Evolutionary conservation across 805 yeast genomes (phyloP).

Genomic region (Metschnikowia kunwiensis): DNA sequence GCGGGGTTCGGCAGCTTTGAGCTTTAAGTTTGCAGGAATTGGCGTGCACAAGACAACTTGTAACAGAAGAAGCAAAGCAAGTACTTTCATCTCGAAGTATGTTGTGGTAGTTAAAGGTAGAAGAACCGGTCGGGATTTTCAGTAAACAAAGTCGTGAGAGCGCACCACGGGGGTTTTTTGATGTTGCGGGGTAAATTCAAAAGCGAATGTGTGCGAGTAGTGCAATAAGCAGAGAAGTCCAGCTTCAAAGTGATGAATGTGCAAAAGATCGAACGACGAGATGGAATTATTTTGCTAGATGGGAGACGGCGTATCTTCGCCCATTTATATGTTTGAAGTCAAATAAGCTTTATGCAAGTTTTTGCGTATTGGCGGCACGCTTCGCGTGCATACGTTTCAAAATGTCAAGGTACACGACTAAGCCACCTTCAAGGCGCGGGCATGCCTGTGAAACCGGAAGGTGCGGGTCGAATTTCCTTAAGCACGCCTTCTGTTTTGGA

Average conservation of each 20-base stretch:
- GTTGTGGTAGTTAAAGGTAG: too few relatives aligned
- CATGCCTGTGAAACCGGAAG: slow-evolving; percentile 3
- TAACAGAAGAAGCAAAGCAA: slow-evolving; percentile 3
- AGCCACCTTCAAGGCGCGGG: slow-evolving; percentile 4
- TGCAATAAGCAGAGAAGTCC: slow-evolving; percentile 1
- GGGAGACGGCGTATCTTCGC: not conserved
- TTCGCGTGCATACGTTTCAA: slow-evolving; percentile 7
- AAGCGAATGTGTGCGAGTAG: too few relatives aligned
- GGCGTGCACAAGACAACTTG: slow-evolving; percentile 24
- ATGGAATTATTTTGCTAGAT: not conserved
- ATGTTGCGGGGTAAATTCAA: too few relatives aligned
- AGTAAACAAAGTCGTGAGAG: too few relatives aligned
- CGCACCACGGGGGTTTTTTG: too few relatives aligned
- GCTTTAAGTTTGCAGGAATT: slow-evolving; percentile 27
- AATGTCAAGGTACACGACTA: slow-evolving; percentile 1
- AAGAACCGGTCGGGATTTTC: too few relatives aligned
- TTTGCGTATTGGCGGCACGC: slow-evolving; percentile 2
- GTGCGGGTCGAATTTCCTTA: too few relatives aligned
- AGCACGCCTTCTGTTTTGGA: too few relatives aligned
- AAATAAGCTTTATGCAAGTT: not conserved
- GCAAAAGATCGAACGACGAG: not conserved
- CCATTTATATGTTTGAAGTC: slow-evolving; percentile 1
- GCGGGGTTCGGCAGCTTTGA: slow-evolving; percentile 20
- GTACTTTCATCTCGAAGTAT: too few relatives aligned
- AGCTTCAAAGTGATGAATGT: not conserved